Base-by-base conservation (phyloP, 805 yeast genomes). In the Scheffersomyces lignosus region DNA sequence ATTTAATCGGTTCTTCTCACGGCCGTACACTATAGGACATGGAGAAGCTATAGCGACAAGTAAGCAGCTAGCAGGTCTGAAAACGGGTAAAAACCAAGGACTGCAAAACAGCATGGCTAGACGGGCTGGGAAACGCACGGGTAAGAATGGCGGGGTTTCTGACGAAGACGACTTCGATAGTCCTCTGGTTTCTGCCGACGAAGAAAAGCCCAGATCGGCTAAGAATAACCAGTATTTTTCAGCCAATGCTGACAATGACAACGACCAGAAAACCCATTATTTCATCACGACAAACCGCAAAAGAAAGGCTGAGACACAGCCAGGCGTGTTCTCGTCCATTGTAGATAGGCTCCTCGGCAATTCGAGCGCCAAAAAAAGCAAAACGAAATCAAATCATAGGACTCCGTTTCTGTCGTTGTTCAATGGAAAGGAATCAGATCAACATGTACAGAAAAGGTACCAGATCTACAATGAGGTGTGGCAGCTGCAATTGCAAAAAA, bases 231-330 rank as follows among this genome's bases (percentile, higher is more conserved):
- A n/a, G n/a, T n/a, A n/a, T n/a, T n/a, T n/a, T n/a, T n/a, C n/a
- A n/a, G n/a, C n/a, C n/a, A n/a, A n/a, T 20, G 9, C 31, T 17
- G 22, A n/a, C 13, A 27, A 29, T 7, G 41, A 43, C 4, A 31
- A 58, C 37, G 36, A 47, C 16, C 70, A 60, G 34, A 59, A 62
- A 44, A 57, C 71, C 0, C 68, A 61, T 43, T 67, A 67, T 45
- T 49, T 60, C 33, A 30, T 63, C 7, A 45, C 41, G 10, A 40
- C 40, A 5, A 38, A 36, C 16, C 29, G 34, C 15, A 6, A 30
- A 29, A 22, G 29, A 27, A 31, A 33, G 24, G 18, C 12, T 33
- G 18, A 4, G 24, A 12, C 15, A 10, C 6, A 13, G 20, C 16
- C 18, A 10, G 8, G 32, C 16, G n/a, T n/a, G n/a, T n/a, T n/a